phyloP scores from a whole-genome alignment of 2,329 filamentous ascomycete species.

The Bipolaris sorokiniana region DNA sequence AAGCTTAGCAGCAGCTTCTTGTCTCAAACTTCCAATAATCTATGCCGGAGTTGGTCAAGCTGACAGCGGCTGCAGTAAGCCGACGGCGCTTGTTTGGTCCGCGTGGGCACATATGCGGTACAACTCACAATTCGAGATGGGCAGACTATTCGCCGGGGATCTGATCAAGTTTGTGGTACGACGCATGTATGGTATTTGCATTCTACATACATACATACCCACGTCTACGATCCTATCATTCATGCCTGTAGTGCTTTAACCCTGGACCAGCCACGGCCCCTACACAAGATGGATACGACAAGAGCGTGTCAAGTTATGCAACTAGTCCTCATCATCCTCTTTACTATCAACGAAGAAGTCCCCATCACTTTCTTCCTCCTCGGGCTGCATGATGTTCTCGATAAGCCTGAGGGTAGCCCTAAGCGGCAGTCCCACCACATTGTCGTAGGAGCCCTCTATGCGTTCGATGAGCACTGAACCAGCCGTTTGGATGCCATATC shows the following conservation, averaged over 20 bases:
- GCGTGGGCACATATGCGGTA: neutral
- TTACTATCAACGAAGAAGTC: constrained; percentile 33
- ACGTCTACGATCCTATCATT: neutral
- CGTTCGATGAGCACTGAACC: constrained; percentile 86
- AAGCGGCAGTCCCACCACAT: constrained; percentile 89
- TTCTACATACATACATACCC: neutral
- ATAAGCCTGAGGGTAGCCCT: constrained; percentile 79
- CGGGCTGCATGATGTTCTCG: constrained; percentile 82
- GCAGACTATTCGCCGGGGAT: neutral
- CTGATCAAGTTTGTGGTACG: neutral
- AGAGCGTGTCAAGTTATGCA: neutral
- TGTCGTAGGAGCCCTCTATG: constrained; percentile 90
- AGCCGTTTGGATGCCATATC: constrained; percentile 90
- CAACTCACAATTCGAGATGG: neutral
- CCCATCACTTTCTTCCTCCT: constrained; percentile 48
- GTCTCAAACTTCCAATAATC: neutral
- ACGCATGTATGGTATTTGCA: neutral
- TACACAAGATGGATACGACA: neutral
- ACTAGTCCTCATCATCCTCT: constrained; percentile 17
- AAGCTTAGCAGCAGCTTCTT: neutral
- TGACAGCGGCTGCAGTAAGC: neutral
- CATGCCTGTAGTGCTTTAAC: neutral
- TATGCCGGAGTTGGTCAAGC: neutral
- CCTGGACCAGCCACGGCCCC: neutral
- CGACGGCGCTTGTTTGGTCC: neutral